These are phyloP conservation scores for Zymoseptoria brevis DNA, from an alignment of 2,329 filamentous ascomycete genomes.

Conservation along the genomic window DNA sequence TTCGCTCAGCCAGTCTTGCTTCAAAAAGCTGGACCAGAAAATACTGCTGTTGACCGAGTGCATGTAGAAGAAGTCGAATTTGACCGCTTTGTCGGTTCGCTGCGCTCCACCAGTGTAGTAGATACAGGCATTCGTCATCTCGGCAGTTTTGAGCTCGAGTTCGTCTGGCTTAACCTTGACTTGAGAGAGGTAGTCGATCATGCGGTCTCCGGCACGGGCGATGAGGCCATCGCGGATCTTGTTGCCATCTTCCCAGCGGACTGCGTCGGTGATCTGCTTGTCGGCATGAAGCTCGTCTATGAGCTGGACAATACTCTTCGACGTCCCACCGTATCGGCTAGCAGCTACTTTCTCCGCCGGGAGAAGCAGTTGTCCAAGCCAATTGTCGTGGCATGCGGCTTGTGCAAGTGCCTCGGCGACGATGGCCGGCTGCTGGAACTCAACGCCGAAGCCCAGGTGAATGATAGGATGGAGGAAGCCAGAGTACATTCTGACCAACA, in stretches of 20 bases:
- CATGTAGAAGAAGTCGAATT: slow-evolving; percentile 69
- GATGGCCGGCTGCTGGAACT: slow-evolving; percentile 73
- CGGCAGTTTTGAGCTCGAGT: slow-evolving; percentile 49
- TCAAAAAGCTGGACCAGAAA: slow-evolving; percentile 59
- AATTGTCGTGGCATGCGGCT: slow-evolving; percentile 58
- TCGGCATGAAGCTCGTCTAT: slow-evolving; percentile 52
- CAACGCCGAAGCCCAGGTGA: slow-evolving; percentile 72
- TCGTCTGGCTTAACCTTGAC: slow-evolving; percentile 46
- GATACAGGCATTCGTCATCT: slow-evolving; percentile 62
- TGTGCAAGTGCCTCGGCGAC: slow-evolving; percentile 75
- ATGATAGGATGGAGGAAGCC: slow-evolving; percentile 74
- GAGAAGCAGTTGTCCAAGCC: slow-evolving; percentile 49
- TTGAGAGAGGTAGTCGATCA: slow-evolving; percentile 52
- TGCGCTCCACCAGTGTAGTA: slow-evolving; percentile 57
- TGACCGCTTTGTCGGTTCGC: slow-evolving; percentile 55
- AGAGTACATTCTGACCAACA: slow-evolving; percentile 61
- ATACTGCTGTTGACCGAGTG: slow-evolving; percentile 73
- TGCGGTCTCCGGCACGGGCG: slow-evolving; percentile 52
- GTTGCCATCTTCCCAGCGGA: slow-evolving; percentile 48
- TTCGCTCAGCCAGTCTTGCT: slow-evolving; percentile 51
- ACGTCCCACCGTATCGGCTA: slow-evolving; percentile 15
- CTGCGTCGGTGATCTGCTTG: slow-evolving; percentile 48
- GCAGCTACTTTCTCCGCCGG: slow-evolving; percentile 44
- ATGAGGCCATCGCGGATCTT: slow-evolving; percentile 65
- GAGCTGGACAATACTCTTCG: slow-evolving; percentile 48